Conservation (phyloP, 306 rosid species). For the Sindora glabra region DNA sequence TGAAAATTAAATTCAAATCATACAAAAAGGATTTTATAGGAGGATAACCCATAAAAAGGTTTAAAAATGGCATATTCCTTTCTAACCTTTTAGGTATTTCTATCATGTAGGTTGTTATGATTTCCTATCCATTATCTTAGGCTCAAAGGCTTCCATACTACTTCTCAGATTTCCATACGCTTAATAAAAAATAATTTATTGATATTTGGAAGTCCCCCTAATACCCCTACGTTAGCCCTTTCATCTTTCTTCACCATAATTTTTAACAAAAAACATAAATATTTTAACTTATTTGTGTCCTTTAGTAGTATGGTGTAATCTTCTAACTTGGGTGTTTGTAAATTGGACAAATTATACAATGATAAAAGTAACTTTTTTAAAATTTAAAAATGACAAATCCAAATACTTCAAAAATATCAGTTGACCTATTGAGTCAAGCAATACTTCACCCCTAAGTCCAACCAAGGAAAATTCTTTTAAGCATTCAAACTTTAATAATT, state of each 20-base stretch:
- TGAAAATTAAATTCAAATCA: too few relatives aligned
- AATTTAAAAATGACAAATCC: neutral
- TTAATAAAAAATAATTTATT: neutral
- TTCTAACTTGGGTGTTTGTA: slow-evolving; percentile 10
- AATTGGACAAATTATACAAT: slow-evolving; percentile 6
- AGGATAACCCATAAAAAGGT: too few relatives aligned
- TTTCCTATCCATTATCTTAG: slow-evolving; percentile 3
- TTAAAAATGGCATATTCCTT: too few relatives aligned
- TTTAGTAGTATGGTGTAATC: fast-evolving
- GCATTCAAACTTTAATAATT: neutral
- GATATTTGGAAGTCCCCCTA: neutral
- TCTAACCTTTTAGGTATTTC: too few relatives aligned
- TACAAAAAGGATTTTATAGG: too few relatives aligned
- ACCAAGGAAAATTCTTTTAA: neutral
- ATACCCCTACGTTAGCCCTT: neutral
- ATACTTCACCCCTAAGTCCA: fast-evolving
- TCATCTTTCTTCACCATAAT: neutral
- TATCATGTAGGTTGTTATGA: too few relatives aligned
- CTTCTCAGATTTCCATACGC: neutral
- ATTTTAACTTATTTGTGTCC: neutral
- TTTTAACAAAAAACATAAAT: neutral
- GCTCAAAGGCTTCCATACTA: neutral
- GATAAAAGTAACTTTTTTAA: slow-evolving; percentile 11
- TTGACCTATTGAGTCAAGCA: neutral
- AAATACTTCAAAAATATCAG: slow-evolving; percentile 18